phyloP scores from a whole-genome alignment of 192 early-diverging fungal genomes.

The Umbelopsis sp. region DNA sequence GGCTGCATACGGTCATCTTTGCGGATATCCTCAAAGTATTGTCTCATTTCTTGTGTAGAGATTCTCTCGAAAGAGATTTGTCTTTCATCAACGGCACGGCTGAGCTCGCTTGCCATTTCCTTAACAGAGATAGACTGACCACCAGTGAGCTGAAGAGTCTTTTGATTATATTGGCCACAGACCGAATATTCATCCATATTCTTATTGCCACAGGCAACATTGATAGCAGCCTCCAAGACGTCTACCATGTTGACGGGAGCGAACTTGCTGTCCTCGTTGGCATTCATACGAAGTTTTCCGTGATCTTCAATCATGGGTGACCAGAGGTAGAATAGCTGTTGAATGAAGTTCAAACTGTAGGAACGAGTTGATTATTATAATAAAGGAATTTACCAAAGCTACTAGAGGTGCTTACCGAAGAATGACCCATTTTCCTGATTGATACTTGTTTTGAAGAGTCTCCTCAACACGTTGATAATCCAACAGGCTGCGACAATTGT shows the following conservation, averaged over 20 bases:
- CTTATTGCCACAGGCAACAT: background rate
- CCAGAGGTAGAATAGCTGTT: conserved; percentile 26
- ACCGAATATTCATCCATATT: background rate
- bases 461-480: conserved; percentile 3
- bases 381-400: background rate
- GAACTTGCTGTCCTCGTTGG: conserved; percentile 20
- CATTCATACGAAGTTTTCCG: conserved; percentile 8
- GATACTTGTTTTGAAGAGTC: conserved; percentile 6
- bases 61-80: background rate
- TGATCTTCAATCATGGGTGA: conserved; percentile 20
- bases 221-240: background rate
- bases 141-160: conserved; percentile 13
- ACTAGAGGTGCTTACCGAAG: background rate
- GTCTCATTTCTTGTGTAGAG: background rate
- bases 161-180: background rate
- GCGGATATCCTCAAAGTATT: conserved; percentile 12
- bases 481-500: background rate
- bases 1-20: background rate
- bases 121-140: background rate
- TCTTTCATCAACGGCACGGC: background rate
- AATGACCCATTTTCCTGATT: conserved; percentile 9
- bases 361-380: background rate
- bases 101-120: conserved; percentile 11
- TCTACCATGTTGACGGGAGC: conserved; percentile 25
- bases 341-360: conserved; percentile 20